phyloP scores from a whole-genome alignment of 768 basidiomycete species.

The Suillus subluteus region DNA sequence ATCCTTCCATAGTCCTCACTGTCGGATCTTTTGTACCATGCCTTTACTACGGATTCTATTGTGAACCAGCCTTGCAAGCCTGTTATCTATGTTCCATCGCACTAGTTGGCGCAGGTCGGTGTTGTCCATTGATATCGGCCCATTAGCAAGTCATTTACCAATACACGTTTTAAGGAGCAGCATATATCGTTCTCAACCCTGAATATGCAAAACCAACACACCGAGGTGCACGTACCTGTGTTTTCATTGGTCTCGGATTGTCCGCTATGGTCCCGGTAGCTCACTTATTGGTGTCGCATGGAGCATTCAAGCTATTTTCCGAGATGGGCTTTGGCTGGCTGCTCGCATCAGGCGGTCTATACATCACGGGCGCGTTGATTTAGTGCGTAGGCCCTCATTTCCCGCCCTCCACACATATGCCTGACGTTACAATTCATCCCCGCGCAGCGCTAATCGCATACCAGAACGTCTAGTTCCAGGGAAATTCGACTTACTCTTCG shows the following conservation, averaged over 20 bases:
- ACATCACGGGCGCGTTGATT: slow-evolving; percentile 78
- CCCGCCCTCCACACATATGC: slow-evolving; percentile 28
- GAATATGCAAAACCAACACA: slow-evolving; percentile 77
- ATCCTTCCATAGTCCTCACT: slow-evolving; percentile 49
- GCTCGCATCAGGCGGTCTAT: slow-evolving; percentile 67
- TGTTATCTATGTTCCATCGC: slow-evolving; percentile 58
- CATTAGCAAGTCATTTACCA: slow-evolving; percentile 17
- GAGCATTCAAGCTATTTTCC: slow-evolving; percentile 51
- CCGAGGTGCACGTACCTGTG: slow-evolving; percentile 72
- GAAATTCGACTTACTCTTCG: slow-evolving; percentile 75
- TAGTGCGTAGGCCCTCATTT: slow-evolving; percentile 62
- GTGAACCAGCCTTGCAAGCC: slow-evolving; percentile 54
- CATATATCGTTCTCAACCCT: slow-evolving; percentile 79
- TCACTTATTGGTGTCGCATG: slow-evolving; percentile 66
- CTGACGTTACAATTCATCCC: slow-evolving; percentile 37
- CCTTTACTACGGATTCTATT: slow-evolving; percentile 80
- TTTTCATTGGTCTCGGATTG: slow-evolving; percentile 81
- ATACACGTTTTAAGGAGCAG: slow-evolving; percentile 48
- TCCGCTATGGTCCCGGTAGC: slow-evolving; percentile 68
- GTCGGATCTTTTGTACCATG: slow-evolving; percentile 81
- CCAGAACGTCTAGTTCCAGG: slow-evolving; percentile 80
- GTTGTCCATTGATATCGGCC: slow-evolving; percentile 3
- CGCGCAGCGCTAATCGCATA: slow-evolving; percentile 76
- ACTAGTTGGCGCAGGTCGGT: slow-evolving; percentile 61
- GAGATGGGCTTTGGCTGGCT: slow-evolving; percentile 78